These are phyloP conservation scores for Tubosaeta sp. DNA, from an alignment of 768 basidiomycete genomes.

Conservation along the genomic window DNA sequence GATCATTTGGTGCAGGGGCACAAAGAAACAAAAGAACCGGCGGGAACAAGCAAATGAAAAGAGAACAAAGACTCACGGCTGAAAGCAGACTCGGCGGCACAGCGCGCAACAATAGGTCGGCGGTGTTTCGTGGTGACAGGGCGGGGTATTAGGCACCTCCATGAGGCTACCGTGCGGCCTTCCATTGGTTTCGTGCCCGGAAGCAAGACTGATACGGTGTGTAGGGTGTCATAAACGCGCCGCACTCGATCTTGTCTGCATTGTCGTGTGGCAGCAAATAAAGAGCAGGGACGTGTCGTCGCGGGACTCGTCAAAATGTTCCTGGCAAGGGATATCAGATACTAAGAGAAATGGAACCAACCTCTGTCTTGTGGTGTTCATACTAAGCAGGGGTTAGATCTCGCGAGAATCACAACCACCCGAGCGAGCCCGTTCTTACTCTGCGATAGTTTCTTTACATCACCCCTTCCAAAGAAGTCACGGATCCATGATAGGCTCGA, in stretches of 20 bases:
- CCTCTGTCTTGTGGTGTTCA: neutral
- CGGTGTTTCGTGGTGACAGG: conserved; percentile 3
- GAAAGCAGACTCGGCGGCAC: neutral
- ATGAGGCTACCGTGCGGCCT: conserved; percentile 16
- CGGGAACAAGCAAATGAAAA: neutral
- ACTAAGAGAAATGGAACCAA: neutral
- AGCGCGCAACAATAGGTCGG: conserved; percentile 1
- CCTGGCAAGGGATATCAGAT: neutral
- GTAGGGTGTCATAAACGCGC: neutral
- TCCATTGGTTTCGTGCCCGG: conserved; percentile 2
- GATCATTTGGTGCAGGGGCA: neutral
- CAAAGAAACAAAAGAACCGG: neutral
- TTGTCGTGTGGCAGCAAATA: too few species aligned
- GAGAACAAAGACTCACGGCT: neutral
- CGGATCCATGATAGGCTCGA: conserved; percentile 68
- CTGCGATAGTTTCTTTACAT: conserved; percentile 2
- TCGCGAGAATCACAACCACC: neutral
- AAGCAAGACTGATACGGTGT: neutral
- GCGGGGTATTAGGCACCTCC: conserved; percentile 17
- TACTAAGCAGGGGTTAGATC: too few species aligned
- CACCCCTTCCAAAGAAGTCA: conserved; percentile 56
- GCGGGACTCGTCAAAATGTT: neutral
- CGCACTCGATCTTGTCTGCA: neutral
- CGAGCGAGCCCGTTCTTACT: too few species aligned
- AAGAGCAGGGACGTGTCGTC: neutral